These are phyloP conservation scores for Arthroderma sp. DNA, from an alignment of 2,329 filamentous ascomycete species.

Conservation along the genomic window DNA sequence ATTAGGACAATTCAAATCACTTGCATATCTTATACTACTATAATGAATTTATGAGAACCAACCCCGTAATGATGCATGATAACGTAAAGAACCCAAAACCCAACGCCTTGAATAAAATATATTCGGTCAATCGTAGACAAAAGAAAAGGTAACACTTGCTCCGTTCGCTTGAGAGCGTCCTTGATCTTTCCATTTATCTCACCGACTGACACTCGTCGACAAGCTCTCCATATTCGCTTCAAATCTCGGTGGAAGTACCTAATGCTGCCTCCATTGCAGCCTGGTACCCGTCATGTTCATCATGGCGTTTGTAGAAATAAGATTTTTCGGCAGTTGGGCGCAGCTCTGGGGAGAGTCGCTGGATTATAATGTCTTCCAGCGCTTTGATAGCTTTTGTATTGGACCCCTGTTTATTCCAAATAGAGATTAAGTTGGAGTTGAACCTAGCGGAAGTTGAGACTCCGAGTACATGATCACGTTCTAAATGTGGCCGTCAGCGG, in stretches of 20 bases:
- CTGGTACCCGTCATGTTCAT: slow-evolving; percentile 74
- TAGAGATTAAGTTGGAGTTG: slow-evolving; percentile 74
- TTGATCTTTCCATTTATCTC: background rate
- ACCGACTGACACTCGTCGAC: background rate
- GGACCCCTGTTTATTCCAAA: slow-evolving; percentile 84
- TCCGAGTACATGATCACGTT: slow-evolving; percentile 74
- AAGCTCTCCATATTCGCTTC: too few relatives aligned
- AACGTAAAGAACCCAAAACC: background rate
- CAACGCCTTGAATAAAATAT: background rate
- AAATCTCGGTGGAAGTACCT: background rate
- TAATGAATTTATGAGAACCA: background rate
- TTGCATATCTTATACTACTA: background rate
- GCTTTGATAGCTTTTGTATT: slow-evolving; percentile 68
- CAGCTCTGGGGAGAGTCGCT: slow-evolving; percentile 60
- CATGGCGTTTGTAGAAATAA: slow-evolving; percentile 73
- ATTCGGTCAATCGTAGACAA: too few relatives aligned
- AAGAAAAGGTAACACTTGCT: background rate
- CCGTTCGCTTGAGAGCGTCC: too few relatives aligned
- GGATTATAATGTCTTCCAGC: slow-evolving; percentile 60
- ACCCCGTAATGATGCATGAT: background rate
- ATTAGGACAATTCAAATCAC: background rate
- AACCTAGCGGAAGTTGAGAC: slow-evolving; percentile 79
- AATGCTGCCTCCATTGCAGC: slow-evolving; percentile 21
- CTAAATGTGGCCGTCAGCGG: slow-evolving; percentile 31
- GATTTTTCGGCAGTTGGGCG: slow-evolving; percentile 49